These are phyloP conservation scores for Lactarius deliciosus DNA, from an alignment of 768 basidiomycete species.

Conservation along the genomic window DNA sequence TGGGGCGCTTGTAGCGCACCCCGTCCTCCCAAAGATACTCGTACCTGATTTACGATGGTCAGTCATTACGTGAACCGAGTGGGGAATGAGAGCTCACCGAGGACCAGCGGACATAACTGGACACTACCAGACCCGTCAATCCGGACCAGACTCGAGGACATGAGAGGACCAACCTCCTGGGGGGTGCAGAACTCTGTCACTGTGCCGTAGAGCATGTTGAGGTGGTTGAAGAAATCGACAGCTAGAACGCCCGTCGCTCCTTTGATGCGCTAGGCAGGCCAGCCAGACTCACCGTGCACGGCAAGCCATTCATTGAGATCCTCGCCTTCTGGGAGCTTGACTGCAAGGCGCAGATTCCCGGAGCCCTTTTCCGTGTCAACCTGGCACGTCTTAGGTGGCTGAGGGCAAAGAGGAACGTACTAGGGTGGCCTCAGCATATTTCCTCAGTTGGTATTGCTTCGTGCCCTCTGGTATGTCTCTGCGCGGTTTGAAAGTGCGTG, in stretches of 20 bases:
- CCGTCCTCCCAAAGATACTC: constrained; percentile 97
- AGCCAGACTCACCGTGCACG: constrained; percentile 71
- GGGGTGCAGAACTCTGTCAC: constrained; percentile 97
- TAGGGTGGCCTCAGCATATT: constrained; percentile 95
- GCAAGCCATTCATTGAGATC: constrained; percentile 99
- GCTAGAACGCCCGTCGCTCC: constrained; percentile 47
- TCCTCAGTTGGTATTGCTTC: constrained; percentile 96
- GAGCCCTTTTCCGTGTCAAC: constrained; percentile 62
- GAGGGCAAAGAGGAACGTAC: constrained; percentile 42
- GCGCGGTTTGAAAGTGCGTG: constrained; percentile 94
- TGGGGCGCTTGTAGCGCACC: constrained; percentile 79
- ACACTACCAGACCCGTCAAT: constrained; percentile 49
- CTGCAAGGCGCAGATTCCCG: constrained; percentile 89
- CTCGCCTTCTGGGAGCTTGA: constrained; percentile 94
- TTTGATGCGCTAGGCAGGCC: neutral
- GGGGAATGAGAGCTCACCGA: constrained; percentile 49
- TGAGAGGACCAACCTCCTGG: constrained; percentile 63
- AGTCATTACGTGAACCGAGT: neutral
- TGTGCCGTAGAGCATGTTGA: constrained; percentile 99
- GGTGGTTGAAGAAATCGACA: constrained; percentile 99
- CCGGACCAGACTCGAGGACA: neutral
- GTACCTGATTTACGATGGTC: constrained; percentile 51
- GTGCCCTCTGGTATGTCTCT: constrained; percentile 95
- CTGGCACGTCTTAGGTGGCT: neutral
- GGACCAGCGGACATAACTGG: constrained; percentile 97